Base-by-base conservation (phyloP, 495 filamentous ascomycete species). In the Penicillium ochrochloron region DNA sequence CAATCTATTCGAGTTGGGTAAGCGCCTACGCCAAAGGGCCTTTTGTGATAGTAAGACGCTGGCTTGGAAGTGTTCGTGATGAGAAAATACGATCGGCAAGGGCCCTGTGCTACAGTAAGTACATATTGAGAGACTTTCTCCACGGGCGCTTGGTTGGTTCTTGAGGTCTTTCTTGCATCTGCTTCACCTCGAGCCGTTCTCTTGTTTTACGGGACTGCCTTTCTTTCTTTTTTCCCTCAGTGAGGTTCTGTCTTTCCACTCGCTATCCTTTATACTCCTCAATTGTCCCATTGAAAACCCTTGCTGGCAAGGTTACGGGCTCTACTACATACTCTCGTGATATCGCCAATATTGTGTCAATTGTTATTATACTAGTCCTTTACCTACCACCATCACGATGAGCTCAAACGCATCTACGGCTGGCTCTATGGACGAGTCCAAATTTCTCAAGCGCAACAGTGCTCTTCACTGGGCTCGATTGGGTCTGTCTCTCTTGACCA, bases 391-490 rank as follows among this genome's bases (percentile, higher is more conserved):
- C 39, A 19, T 60, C 53, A 66, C 31, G 9, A 79, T 78, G 74
- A 70, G 65, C 34, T 71, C 72, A 11, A 54, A 50, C 51, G 71
- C 71, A 7, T 74, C 74, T 17, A 65, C 65, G 5, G 48, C 71
- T 14, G 72, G 68, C 29, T 78, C 75, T 31, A 67, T 75, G 58
- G 72, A 77, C 29, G 80, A 82, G 58, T 73, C 77, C 5, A 64
- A 46, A 2, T 82, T 82, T 53, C 71, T 82, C 12, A 71, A 75
- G 33, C 72, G 74, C 48, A 75, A 67, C 27, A 74, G 77, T 25
- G 37, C 70, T 34, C 67, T 84, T 21, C 75, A 81, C 56, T 70
- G 70, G 67, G 48, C 72, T 31, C 77, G 79, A 51, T 69, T 83
- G 19, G 74, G 68, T 23, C 63, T 84, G 19, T 73, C 79, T 0